These are phyloP conservation scores for Tylopilus balloui DNA, from an alignment of 768 basidiomycete species.

Conservation along the genomic window DNA sequence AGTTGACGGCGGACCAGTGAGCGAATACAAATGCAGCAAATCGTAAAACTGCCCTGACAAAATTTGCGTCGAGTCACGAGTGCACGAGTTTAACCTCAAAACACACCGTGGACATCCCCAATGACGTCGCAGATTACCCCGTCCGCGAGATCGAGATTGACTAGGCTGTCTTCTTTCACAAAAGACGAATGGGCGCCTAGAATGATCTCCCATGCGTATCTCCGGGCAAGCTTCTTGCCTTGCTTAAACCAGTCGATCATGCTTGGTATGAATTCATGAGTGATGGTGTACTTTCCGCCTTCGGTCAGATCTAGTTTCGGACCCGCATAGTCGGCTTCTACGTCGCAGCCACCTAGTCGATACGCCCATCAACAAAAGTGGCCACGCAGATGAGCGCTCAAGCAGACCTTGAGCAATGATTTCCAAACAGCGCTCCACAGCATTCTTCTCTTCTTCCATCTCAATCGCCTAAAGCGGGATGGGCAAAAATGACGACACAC, in stretches of 20 bases:
- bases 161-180: conserved; percentile 73
- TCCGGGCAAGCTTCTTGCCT: conserved; percentile 85
- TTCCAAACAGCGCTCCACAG: conserved; percentile 69
- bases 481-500: not conserved
- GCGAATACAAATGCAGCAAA: conserved; percentile 76
- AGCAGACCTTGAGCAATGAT: conserved; percentile 72
- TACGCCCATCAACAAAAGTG: conserved; percentile 3
- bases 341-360: conserved; percentile 64
- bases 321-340: conserved; percentile 71
- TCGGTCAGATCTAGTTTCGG: conserved; percentile 60
- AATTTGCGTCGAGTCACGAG: conserved; percentile 2
- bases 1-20: conserved; percentile 81
- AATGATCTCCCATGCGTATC: conserved; percentile 95
- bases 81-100: not conserved
- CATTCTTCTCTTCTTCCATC: conserved; percentile 80
- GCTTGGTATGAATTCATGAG: conserved; percentile 67
- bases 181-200: conserved; percentile 79
- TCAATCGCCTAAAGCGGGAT: conserved; percentile 70
- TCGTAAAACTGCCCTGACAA: conserved; percentile 89
- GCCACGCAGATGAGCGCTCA: not conserved
- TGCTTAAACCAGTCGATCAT: conserved; percentile 94
- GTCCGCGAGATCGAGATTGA: conserved; percentile 67
- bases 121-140: conserved; percentile 89
- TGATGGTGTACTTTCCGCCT: conserved; percentile 69
- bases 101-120: conserved; percentile 88